A percentile compares a stretch with the other conserved stretches of the same genome.
Conservation (phyloP, 306 rosid genomes). For the Cicer yamashitae region DNA sequence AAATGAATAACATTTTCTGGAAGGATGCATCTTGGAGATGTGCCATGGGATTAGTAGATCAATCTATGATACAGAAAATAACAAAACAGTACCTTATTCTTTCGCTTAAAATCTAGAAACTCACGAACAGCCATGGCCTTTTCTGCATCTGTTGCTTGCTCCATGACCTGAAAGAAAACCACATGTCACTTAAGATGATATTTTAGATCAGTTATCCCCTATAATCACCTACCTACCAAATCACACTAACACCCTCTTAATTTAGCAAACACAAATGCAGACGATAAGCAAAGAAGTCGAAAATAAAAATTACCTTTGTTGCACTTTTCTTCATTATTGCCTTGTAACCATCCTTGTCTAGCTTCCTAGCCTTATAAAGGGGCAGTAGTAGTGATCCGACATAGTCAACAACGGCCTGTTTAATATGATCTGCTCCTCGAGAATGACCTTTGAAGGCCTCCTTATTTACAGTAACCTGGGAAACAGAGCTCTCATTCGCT, state of each 20-base stretch:
- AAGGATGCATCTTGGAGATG: constrained; percentile 23
- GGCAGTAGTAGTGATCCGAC: constrained; percentile 98
- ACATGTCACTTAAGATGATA: constrained; percentile 15
- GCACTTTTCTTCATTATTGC: constrained; percentile 99
- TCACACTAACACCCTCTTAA: constrained; percentile 25
- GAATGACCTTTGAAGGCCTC: constrained; percentile 66
- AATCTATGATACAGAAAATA: constrained; percentile 25
- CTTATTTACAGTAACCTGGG: constrained; percentile 91
- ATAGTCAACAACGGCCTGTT: constrained; percentile 98
- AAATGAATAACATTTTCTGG: constrained; percentile 31
- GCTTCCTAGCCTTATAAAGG: constrained; percentile 93
- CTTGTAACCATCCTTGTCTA: constrained; percentile 95
- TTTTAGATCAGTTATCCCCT: constrained; percentile 38
- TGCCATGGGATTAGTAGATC: constrained; percentile 9
- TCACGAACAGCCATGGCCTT: constrained; percentile 81
- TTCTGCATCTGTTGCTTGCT: constrained; percentile 90
- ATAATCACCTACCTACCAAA: constrained; percentile 31
- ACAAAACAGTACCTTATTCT: constrained; percentile 76
- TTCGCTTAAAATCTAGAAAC: constrained; percentile 96
- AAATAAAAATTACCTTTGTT: constrained; percentile 72
- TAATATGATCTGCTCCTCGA: constrained; percentile 91
- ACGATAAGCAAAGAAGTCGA: constrained; percentile 32
- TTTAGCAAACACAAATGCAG: constrained; percentile 33
- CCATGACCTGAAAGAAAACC: constrained; percentile 82
- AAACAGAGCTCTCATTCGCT: constrained; percentile 87